Conservation (phyloP, 176 grass and related monocot genomes). For the Paspalum notatum region DNA sequence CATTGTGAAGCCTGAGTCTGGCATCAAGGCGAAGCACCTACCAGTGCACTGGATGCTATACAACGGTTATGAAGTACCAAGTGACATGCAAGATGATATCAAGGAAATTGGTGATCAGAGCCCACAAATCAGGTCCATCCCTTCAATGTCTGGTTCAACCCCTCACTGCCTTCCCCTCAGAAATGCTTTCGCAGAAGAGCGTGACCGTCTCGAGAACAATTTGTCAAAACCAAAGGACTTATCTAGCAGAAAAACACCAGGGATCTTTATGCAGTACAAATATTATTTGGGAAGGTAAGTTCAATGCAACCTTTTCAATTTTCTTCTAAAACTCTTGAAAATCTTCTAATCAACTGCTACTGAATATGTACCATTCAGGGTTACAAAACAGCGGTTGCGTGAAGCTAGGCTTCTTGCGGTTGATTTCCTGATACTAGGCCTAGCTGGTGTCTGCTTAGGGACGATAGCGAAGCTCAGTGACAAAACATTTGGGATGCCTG, state of each 20-base stretch:
- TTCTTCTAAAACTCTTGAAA: not conserved
- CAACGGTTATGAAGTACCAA: constrained; percentile 71
- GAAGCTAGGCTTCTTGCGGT: constrained; percentile 74
- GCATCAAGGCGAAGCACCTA: constrained; percentile 59
- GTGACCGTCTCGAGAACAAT: constrained; percentile 37
- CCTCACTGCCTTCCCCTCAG: constrained; percentile 52
- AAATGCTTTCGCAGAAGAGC: constrained; percentile 48
- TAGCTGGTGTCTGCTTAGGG: constrained; percentile 94
- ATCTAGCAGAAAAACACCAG: constrained; percentile 75
- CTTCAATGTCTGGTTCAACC: constrained; percentile 35
- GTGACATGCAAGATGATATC: constrained; percentile 71
- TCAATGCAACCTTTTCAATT: not conserved
- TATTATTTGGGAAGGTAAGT: constrained; percentile 67
- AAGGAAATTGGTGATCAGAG: constrained; percentile 48
- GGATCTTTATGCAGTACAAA: constrained; percentile 64
- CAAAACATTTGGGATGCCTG: constrained; percentile 70
- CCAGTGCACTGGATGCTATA: constrained; percentile 63
- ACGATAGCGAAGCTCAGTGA: constrained; percentile 73
- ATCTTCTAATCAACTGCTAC: constrained; percentile 26
- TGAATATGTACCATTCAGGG: constrained; percentile 52
- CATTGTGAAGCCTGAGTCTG: constrained; percentile 59
- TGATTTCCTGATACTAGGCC: constrained; percentile 91
- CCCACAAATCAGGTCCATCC: constrained; percentile 6
- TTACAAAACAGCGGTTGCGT: constrained; percentile 82
- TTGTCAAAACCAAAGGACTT: constrained; percentile 62